Conservation (phyloP, 2,329 filamentous ascomycete species). For the Apiospora rasikravindrae region DNA sequence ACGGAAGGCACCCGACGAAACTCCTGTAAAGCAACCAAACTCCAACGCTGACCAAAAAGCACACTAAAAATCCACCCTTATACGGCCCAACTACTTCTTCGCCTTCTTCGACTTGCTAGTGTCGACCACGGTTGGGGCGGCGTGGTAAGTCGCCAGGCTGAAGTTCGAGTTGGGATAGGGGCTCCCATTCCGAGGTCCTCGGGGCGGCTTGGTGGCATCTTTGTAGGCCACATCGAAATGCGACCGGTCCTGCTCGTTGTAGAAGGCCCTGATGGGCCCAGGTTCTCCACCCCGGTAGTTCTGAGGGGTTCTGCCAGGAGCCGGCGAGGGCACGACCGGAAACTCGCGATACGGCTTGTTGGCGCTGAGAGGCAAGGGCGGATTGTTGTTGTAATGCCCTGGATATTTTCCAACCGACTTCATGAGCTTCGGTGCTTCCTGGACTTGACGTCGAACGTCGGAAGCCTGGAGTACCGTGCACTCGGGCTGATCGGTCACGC, state of each 20-base stretch:
- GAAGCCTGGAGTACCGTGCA: background rate
- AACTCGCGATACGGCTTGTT: background rate
- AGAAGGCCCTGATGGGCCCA: background rate
- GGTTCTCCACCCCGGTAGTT: background rate
- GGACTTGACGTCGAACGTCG: no score
- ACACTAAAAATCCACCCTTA: no score
- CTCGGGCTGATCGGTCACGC: background rate
- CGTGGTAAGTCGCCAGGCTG: background rate
- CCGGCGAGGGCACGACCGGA: background rate
- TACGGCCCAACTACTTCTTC: no score
- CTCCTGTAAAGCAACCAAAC: no score
- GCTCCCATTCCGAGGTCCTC: background rate
- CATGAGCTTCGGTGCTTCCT: no score
- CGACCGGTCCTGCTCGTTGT: background rate
- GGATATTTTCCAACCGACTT: no score
- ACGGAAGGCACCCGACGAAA: no score
- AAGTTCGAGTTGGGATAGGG: fast-evolving
- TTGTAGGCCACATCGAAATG: background rate
- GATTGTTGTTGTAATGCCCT: background rate
- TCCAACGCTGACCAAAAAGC: no score
- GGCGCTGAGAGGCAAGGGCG: background rate
- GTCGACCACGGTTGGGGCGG: background rate
- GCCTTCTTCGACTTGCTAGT: no score
- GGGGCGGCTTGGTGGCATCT: background rate
- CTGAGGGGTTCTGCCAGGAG: background rate